Evolutionary conservation across 2,329 filamentous ascomycete species (phyloP), one percentile per base, ranked within the genome.

Genomic region (Chaetomiaceae sp.): DNA sequence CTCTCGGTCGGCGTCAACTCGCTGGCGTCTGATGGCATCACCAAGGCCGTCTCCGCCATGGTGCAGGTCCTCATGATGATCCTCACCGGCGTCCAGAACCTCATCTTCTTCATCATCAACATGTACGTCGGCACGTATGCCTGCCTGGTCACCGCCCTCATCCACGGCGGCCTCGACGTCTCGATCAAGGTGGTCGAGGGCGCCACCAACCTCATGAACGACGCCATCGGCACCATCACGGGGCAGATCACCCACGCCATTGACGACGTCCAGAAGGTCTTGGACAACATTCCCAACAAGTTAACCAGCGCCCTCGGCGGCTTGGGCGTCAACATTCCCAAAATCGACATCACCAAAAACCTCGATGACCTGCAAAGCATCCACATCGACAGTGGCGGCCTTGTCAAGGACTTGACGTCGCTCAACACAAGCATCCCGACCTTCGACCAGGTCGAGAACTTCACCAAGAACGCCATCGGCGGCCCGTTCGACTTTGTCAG

Each of bases 61-160:
- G 87, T 93, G 68, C 75, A 82, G 37, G 83, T 93, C 70, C 77
- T 97, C 44, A 76, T 84, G 55, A 75, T 97, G 65, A 83, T 86
- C 54, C 75, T 97, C 57, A 91, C 86, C 25, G 90, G 83, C 35
- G 83, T 97, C 12, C 86, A 96, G 70, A 84, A 87, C 65, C 85
- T 97, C 48, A 84, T 96, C 56, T 76, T 96, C 58, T 99, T 96
- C 70, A 81, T 90, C 65, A 90, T 99, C 72, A 89, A 95, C 67
- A 85, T 96, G 71, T 79, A 96, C 70, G 91, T 89, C 39, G 86
- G 85, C 44, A 96, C 90, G 14, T 96, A 96, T 64, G 78, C 89
- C 58, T 99, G 93, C 64, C 78, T 99, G 46, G 88, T 95, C 64
- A 88, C 88, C 25, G 81, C 95, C 56, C 83, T 89, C 42, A 78